Evolutionary conservation across 2,329 filamentous ascomycete genomes (phyloP).

Genomic region (Huntiella bhutanensis): DNA sequence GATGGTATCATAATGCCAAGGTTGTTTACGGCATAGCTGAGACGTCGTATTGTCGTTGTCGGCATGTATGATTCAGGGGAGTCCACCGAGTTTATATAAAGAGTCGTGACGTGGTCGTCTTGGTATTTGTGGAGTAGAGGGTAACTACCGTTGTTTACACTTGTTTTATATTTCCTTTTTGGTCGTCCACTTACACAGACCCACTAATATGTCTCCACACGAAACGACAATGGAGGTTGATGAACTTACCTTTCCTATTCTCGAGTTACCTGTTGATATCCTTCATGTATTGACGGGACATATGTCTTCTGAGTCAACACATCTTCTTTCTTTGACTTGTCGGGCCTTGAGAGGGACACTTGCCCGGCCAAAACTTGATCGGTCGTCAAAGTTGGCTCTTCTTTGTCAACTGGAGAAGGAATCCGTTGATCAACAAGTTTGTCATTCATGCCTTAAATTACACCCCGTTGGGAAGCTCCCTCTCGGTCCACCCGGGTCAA

Average conservation of each 20-base stretch:
- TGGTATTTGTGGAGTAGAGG: too few species aligned
- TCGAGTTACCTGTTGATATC: conserved; percentile 9
- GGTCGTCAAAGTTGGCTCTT: conserved; percentile 1
- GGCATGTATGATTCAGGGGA: too few species aligned
- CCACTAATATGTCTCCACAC: neutral
- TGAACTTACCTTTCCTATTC: neutral
- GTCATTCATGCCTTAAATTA: conserved; percentile 7
- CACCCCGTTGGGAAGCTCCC: neutral
- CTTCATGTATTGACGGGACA: conserved; percentile 1
- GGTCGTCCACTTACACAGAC: neutral
- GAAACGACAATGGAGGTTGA: neutral
- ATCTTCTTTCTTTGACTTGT: conserved; percentile 2
- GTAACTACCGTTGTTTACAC: too few species aligned
- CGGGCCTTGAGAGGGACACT: conserved; percentile 1
- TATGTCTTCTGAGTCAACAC: conserved; percentile 1
- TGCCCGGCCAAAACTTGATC: neutral
- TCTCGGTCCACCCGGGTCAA: conserved; percentile 3
- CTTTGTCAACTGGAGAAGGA: conserved; percentile 3
- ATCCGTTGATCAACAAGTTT: neutral
- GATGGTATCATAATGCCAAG: too few species aligned
- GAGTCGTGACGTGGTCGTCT: too few species aligned
- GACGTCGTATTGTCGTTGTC: too few species aligned
- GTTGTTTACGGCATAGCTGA: too few species aligned
- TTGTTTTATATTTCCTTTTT: neutral
- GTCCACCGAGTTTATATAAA: too few species aligned